Percentiles rank a stretch among this genome's conserved stretches.
Evolutionary conservation across 2,329 filamentous ascomycete genomes (phyloP).

Genomic region (Chalaropsis ovoidea): DNA sequence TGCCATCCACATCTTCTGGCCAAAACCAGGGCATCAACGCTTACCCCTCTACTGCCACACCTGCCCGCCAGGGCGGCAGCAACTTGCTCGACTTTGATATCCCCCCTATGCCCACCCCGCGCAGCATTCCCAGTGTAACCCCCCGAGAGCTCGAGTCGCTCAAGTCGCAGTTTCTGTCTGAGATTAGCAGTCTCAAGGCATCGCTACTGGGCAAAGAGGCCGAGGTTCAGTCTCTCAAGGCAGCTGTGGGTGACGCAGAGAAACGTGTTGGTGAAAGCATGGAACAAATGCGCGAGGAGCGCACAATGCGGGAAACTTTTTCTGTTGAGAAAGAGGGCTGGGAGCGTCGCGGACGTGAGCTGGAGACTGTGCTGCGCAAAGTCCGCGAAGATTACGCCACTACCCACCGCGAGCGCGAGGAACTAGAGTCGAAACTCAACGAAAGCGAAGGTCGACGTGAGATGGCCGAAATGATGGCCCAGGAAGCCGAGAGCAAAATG

Average conservation of each 20-base stretch:
- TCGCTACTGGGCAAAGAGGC: constrained; percentile 88
- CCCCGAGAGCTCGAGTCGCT: constrained; percentile 85
- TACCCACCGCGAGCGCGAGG: constrained; percentile 69
- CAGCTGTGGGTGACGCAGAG: constrained; percentile 81
- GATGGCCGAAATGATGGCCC: constrained; percentile 63
- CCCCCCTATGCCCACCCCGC: constrained; percentile 82
- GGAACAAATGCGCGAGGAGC: constrained; percentile 73
- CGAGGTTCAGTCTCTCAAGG: constrained; percentile 77
- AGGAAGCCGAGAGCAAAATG: constrained; percentile 66
- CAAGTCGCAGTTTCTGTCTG: constrained; percentile 81
- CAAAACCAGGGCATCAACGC: constrained; percentile 19
- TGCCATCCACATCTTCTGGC: constrained; percentile 15
- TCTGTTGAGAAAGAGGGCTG: constrained; percentile 68
- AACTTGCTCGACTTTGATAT: constrained; percentile 72
- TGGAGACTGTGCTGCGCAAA: constrained; percentile 68
- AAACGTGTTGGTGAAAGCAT: constrained; percentile 78
- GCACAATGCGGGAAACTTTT: constrained; percentile 57
- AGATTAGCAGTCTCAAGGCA: constrained; percentile 89
- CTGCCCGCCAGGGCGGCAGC: constrained; percentile 49
- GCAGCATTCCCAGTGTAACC: constrained; percentile 82
- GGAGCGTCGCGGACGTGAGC: constrained; percentile 76
- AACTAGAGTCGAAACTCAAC: constrained; percentile 63
- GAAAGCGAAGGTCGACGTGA: constrained; percentile 66
- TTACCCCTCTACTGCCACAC: constrained; percentile 35
- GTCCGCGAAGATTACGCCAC: constrained; percentile 73